Base-by-base conservation (phyloP, 2,329 filamentous ascomycete genomes). In the Cladosporium oxysporum region DNA sequence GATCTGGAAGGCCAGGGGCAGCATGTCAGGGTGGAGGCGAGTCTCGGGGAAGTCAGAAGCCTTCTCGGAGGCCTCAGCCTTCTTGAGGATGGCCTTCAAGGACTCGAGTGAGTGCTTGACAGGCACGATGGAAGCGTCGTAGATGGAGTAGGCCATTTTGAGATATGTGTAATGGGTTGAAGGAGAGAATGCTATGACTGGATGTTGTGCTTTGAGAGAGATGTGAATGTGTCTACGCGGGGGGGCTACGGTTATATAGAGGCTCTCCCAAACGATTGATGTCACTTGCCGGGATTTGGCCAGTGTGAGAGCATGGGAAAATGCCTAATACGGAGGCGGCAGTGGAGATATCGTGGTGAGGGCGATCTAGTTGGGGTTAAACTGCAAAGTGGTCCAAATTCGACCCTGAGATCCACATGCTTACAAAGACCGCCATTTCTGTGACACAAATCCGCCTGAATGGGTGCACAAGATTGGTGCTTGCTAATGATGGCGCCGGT, bases 101-200 rank as follows among this genome's bases (percentile, higher is more conserved):
- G 61, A 63, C 61, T 63, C 61, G 21, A 63, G 35, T 5, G 61
- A 63, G 61, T 63, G 21, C 61, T 63, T 63, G 61, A 53, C 50
- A 11, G 50, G 61, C 31, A 63, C 50, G 50, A 63, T 57, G 35
- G 61, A 63, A 28, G 61, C 61, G 35, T 63, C 61, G 61, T 55
- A 63, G 35, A 63, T 55, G 12, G 61, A 28, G 61, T 63, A 63
- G 16, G 35, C 7, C 61, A 63, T 63, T 33, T 10, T 63, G 61
- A 12, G 14, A 18, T 23, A 44, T 47, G 37, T 47, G 37, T 16
- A 7, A 14, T 18, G 31, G 12, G 49, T 12, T 52, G 49, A n/a
- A 21, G 1, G 57, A 31, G 26, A 37, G 37, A 31, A 21, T 57
- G 29, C 2, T 57, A 12, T 57, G 26, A 18, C 4, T 33, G 12